A percentile compares a stretch with the other conserved stretches of the same genome.
Conservation (phyloP, 495 filamentous ascomycete genomes). For the Penicillium robsamsonii region DNA sequence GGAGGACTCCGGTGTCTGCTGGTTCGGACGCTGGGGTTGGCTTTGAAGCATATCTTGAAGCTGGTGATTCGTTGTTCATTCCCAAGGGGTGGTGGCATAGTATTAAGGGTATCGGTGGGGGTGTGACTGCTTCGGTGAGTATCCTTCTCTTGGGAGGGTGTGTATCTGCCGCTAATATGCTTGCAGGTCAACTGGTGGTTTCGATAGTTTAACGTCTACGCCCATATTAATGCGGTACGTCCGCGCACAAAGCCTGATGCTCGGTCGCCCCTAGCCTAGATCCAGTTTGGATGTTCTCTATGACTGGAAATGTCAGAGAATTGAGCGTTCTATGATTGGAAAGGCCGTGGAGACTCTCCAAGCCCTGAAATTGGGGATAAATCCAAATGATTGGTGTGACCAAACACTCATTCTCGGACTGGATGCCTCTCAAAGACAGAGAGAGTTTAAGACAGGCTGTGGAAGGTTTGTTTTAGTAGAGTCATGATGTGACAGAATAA, state of each 20-base stretch:
- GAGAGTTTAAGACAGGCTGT: not conserved
- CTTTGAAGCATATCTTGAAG: constrained; percentile 57
- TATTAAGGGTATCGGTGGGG: constrained; percentile 67
- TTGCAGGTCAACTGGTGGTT: constrained; percentile 92
- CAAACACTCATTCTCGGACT: not conserved
- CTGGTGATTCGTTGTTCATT: constrained; percentile 80
- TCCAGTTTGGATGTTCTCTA: not conserved
- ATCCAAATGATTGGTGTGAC: not conserved
- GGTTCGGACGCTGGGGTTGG: constrained; percentile 32
- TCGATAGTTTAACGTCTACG: constrained; percentile 39
- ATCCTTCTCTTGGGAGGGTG: not conserved
- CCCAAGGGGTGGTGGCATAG: constrained; percentile 97
- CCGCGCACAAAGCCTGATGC: not conserved
- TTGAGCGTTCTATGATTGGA: not conserved
- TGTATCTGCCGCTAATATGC: constrained; percentile 31
- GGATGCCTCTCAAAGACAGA: not conserved
- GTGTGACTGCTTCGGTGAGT: constrained; percentile 66
- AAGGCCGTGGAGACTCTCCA: not conserved
- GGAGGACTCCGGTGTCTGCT: constrained; percentile 44
- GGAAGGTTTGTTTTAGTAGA: not conserved
- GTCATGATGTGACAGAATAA: not conserved
- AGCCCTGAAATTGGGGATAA: not conserved
- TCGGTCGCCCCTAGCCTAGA: not conserved
- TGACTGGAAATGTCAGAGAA: not conserved
- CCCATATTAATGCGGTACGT: not conserved